phyloP scores from a whole-genome alignment of 352 stramenopile genomes.

The Globisporangium abappressorium region DNA sequence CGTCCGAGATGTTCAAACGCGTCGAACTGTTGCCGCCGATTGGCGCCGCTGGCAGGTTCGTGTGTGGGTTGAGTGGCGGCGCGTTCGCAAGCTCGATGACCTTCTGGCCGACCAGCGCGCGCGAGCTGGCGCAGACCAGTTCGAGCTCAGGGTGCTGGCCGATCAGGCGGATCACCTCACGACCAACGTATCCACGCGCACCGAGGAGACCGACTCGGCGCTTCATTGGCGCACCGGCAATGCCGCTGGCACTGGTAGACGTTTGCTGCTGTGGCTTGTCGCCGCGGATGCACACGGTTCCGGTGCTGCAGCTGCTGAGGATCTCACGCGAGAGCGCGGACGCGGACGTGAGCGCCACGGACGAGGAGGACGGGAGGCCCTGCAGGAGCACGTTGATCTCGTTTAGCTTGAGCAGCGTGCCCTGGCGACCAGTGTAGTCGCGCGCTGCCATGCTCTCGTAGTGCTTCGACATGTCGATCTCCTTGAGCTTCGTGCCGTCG shows the following conservation, averaged over 20 bases:
- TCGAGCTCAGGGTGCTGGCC: conserved; percentile 74
- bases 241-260: conserved; percentile 17
- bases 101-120: conserved; percentile 72
- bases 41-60: conserved; percentile 60
- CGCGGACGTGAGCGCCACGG: conserved; percentile 84
- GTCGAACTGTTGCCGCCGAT: conserved; percentile 24
- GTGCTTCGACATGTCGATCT: conserved; percentile 80
- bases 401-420: conserved; percentile 90
- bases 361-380: conserved; percentile 69
- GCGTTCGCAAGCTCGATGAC: conserved; percentile 71
- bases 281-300: conserved; percentile 80
- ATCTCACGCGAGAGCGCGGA: conserved; percentile 80
- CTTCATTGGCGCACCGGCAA: conserved; percentile 34
- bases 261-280: conserved; percentile 24
- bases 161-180: conserved; percentile 84
- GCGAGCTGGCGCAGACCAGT: conserved; percentile 82
- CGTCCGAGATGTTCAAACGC: conserved; percentile 57
- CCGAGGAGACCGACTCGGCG: conserved; percentile 84
- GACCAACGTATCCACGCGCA: conserved; percentile 82
- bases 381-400: conserved; percentile 87
- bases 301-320: conserved; percentile 80
- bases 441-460: conserved; percentile 71
- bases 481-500: conserved; percentile 78
- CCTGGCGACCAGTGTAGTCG: conserved; percentile 87
- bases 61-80: conserved; percentile 82